Evolutionary conservation across 768 basidiomycete genomes (phyloP).

Genomic region (Leccinum sublutescens): DNA sequence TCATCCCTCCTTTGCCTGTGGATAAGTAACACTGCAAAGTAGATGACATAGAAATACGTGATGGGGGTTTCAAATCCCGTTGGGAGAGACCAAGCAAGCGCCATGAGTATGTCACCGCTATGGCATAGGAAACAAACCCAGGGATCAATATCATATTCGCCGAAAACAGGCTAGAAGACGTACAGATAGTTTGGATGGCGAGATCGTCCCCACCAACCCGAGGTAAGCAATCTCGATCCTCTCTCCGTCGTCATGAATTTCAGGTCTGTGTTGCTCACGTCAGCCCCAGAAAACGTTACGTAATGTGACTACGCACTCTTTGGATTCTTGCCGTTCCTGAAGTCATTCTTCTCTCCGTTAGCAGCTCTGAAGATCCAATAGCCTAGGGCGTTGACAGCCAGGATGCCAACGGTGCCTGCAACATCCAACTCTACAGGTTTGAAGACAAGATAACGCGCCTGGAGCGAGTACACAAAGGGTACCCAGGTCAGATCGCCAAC

Average conservation of each 20-base stretch:
- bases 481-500: constrained; percentile 93
- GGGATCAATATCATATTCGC: neutral
- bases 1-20: constrained; percentile 93
- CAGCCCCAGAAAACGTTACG: neutral
- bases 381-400: constrained; percentile 66
- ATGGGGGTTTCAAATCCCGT: constrained; percentile 90
- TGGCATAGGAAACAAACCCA: neutral
- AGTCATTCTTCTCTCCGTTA: constrained; percentile 95
- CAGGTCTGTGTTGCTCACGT: constrained; percentile 52
- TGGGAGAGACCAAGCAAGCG: constrained; percentile 88
- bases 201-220: constrained; percentile 96
- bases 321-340: constrained; percentile 89
- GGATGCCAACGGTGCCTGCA: constrained; percentile 49
- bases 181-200: constrained; percentile 92
- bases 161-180: constrained; percentile 19
- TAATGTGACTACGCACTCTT: constrained; percentile 60
- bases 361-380: constrained; percentile 89
- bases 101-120: constrained; percentile 88
- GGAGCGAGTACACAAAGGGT: constrained; percentile 90
- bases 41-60: constrained; percentile 92
- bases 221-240: constrained; percentile 88
- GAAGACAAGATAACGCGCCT: constrained; percentile 95
- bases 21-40: constrained; percentile 85
- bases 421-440: constrained; percentile 75
- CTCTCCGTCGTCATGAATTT: constrained; percentile 75